Base-by-base conservation (phyloP, 164 flowering plant species). In the Akebia trifoliata region DNA sequence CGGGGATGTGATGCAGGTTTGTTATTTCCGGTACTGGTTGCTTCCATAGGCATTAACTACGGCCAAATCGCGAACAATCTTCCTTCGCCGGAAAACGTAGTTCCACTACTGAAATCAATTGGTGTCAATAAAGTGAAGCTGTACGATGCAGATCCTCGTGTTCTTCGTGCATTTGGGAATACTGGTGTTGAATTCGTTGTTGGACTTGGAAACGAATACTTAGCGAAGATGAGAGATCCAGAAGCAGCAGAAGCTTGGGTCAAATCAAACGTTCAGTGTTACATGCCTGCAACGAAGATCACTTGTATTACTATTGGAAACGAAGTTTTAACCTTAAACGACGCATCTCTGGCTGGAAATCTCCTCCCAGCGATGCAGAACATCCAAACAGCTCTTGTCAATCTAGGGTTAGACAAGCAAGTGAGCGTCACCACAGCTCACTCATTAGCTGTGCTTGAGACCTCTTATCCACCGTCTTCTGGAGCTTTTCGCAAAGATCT, bases 401-500 rank as follows among this genome's bases (percentile, higher is more conserved):
- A 32, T 10, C 60, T 81, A 8, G 76, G 79, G 5, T 60, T 82
- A 4, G 81, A 81, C 61, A 72, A 76, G 34, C 82, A 79, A 25
- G 79, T 88, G 7, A 42, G 59, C 22, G 87, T 88, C 59, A 86
- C 96, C 4, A 82, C 96, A 0, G 75, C 96, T 0, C 88, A 86
- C 62, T 79, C 87, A 0, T 53, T 88, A 1, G 81, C 73, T 20
- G 50, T 80, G 2, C 74, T 88, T 6, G 75, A 70, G 9, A 70
- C 76, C 28, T 88, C 96, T 0, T 86, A 76, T 47, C 96, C 96
- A 0, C 96, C 96, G 0, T 88, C 96, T 0, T 36, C 85, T 5
- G 96, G 85, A 0, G 60, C 64, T 2, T 84, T 88, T 64, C 73
- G 84, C 20, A 42, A 15, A 50, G 88, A 84, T 66, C 76, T 88